Evolutionary conservation across 140 eudicot species (phyloP), one percentile per base, ranked within the genome.

Genomic region (Flaveria floridana): DNA sequence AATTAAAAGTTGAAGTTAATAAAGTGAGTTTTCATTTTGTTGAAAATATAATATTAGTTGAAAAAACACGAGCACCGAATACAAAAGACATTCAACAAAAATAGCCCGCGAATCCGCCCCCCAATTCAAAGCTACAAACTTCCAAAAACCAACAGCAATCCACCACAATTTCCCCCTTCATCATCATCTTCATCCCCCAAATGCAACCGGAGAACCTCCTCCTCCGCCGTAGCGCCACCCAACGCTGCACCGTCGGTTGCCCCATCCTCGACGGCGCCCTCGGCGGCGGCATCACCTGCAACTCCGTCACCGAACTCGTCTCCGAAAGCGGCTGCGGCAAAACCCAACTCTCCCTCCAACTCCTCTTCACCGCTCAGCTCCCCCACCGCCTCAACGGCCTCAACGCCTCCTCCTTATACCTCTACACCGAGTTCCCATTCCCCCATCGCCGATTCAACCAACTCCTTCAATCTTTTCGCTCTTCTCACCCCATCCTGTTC

Each of bases 281-380:
- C 85, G 79, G 73, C 81, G 99, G 99, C 80, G 96, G 99, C 65
- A 74, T 94, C 83, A 97, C 99, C 11, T 85, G 85, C 79, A 81
- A 83, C 73, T 80, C 94, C 55, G 48, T 94, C 50, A 87, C 95
- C 56, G 97, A 94, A 69, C 50, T 94, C 58, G 91, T 87, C 75
- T 81, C 91, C 51, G 99, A 94, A 68, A 90, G 97, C 81, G 97
- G 99, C 44, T 78, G 75, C 67, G 99, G 99, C 14, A 90, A 94
- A 57, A 94, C 99, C 86, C 99, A 94, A 78, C 76, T 94, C 72
- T 81, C 87, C 87, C 91, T 94, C 58, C 97, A 94, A 77, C 92
- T 94, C 84, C 92, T 94, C 80, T 84, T 94, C 77, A 75, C 95
- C 74, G 86, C 94, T 9, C 97, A 94, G 69, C 89, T 86, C 69